A percentile compares a stretch with the other conserved stretches of the same genome.
Evolutionary conservation across 73 alveolate genomes (phyloP).

Genomic region (Uronychia setigera): DNA sequence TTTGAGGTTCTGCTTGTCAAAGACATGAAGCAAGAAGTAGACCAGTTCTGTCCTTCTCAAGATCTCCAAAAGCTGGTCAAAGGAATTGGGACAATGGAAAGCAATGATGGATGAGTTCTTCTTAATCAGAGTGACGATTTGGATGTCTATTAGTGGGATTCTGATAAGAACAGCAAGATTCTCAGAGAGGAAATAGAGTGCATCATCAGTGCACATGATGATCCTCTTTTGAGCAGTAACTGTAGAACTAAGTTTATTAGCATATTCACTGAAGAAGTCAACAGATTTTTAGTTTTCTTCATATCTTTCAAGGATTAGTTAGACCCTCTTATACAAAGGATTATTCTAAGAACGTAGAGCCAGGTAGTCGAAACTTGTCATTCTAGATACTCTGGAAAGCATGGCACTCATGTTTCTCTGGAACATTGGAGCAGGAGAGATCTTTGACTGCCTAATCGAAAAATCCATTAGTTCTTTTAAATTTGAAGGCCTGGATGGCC

Average conservation of each 20-base stretch:
- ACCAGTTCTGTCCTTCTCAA: conserved; percentile 58
- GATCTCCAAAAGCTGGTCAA: conserved; percentile 51
- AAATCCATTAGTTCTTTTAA: not conserved
- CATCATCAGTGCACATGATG: conserved; percentile 28
- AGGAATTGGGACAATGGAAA: conserved; percentile 37
- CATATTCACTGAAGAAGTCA: conserved; percentile 45
- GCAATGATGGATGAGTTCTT: conserved; percentile 50
- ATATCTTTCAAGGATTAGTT: conserved; percentile 39
- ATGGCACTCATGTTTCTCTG: not conserved
- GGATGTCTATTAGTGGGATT: conserved; percentile 32
- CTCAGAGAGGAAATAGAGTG: conserved; percentile 40
- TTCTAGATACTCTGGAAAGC: conserved; percentile 20
- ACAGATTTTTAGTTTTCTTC: conserved; percentile 6
- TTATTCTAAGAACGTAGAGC: conserved; percentile 20
- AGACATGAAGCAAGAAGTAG: conserved; percentile 38
- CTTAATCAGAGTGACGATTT: conserved; percentile 47
- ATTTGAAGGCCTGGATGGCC: not conserved
- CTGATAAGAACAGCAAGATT: conserved; percentile 42
- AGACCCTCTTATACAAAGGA: conserved; percentile 44
- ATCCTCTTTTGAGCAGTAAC: conserved; percentile 28
- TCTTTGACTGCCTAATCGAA: not conserved
- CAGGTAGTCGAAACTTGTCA: conserved; percentile 57
- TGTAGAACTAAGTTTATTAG: conserved; percentile 28
- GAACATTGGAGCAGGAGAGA: not conserved
- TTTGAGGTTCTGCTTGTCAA: conserved; percentile 24